Evolutionary conservation across 2,329 filamentous ascomycete species (phyloP), one percentile per base, ranked within the genome.

Genomic region (Claviceps arundinis): DNA sequence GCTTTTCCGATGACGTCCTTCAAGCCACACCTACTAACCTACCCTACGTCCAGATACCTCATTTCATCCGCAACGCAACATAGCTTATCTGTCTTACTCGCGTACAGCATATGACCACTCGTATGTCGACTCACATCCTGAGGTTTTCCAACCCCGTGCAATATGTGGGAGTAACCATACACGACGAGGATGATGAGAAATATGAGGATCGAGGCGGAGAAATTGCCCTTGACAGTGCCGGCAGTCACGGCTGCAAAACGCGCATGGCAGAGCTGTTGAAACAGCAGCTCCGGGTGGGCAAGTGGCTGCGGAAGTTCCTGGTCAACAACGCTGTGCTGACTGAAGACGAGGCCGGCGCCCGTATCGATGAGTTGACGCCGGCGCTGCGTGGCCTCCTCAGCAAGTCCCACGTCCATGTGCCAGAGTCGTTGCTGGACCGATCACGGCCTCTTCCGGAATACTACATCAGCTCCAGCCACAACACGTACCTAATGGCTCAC

Each of bases 401-500:
- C 55, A 76, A 72, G 57, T 73, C 77, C 37, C 78, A 84, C 63
- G 74, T 82, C 58, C 61, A 70, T 40, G 77, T 84, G 1, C 81
- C 82, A 0, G 55, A 63, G 2, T 65, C 73, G 50, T 64, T 82
- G 13, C 73, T 74, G 8, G 78, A 84, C 59, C 70, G 78, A 52
- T 77, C 74, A 11, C 71, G 80, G 56, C 77, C 82, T 1, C 67
- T 87, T 22, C 77, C 82, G 1, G 81, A 85, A 57, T 87, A 87
- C 65, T 87, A 81, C 60, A 79, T 87, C 66, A 84, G 80, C 65
- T 85, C 81, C 4, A 84, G 80, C 56, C 84, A 87, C 68, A 87
- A 87, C 65, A 87, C 84, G 0, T 87, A 87, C 59, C 70, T 87
- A 26, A 71, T 82, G 59, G 83, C 82, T 0, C 81, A 87, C 62